These are phyloP conservation scores for Flaveria trinervia DNA, from an alignment of 129 eudicot species.

Conservation along the genomic window DNA sequence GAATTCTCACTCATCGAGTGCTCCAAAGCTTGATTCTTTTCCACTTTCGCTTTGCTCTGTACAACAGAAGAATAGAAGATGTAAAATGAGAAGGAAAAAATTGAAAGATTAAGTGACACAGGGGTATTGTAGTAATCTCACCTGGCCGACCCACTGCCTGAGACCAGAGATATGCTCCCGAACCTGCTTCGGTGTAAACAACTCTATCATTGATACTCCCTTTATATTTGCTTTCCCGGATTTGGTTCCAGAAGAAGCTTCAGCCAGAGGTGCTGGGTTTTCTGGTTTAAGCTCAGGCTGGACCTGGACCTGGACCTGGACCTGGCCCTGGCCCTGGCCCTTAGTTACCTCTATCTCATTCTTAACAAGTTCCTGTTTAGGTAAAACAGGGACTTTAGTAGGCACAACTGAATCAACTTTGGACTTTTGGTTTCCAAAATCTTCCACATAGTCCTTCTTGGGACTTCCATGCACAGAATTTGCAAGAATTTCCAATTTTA, in stretches of 20 bases:
- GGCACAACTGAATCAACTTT: slow-evolving; percentile 35
- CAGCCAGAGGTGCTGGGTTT: slow-evolving; percentile 39
- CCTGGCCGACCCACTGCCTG: slow-evolving; percentile 99
- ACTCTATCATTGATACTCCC: slow-evolving; percentile 87
- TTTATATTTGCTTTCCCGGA: slow-evolving; percentile 84
- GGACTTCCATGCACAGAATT: slow-evolving; percentile 37
- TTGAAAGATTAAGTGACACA: neutral
- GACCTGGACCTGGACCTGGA: slow-evolving; percentile 24
- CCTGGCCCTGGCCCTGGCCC: neutral
- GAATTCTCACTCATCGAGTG: slow-evolving; percentile 86
- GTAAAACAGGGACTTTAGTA: slow-evolving; percentile 34
- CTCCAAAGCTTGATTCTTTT: slow-evolving; percentile 93
- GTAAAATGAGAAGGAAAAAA: neutral
- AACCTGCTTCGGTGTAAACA: slow-evolving; percentile 91
- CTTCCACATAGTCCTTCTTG: slow-evolving; percentile 52
- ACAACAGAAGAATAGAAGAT: slow-evolving; percentile 14
- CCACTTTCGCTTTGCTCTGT: slow-evolving; percentile 96
- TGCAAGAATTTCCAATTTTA: slow-evolving; percentile 16
- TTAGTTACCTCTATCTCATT: slow-evolving; percentile 48
- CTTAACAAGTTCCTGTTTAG: slow-evolving; percentile 45
- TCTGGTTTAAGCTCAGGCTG: slow-evolving; percentile 39
- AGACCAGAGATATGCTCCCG: slow-evolving; percentile 87
- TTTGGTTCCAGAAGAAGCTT: slow-evolving; percentile 54
- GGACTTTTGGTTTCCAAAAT: slow-evolving; percentile 32
- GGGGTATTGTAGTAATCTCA: slow-evolving; percentile 30